phyloP scores from a whole-genome alignment of 176 grass and related monocot species.

The Hsuehochloa calcarea region DNA sequence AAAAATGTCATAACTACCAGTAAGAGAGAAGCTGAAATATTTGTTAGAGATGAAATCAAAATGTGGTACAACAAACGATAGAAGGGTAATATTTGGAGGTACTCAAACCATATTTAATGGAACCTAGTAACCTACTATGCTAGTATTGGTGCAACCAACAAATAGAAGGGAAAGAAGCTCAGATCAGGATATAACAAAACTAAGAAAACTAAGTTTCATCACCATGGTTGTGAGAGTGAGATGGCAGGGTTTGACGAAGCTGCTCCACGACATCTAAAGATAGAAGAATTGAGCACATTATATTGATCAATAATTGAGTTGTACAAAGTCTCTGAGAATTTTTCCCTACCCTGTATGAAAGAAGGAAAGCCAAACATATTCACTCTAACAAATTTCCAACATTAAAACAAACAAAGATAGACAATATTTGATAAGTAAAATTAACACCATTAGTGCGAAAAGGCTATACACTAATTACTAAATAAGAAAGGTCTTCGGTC shows the following conservation, averaged over 20 bases:
- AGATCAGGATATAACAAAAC: conserved; percentile 26
- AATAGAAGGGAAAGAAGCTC: conserved; percentile 26
- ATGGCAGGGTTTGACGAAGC: conserved; percentile 47
- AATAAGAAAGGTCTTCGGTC: neutral
- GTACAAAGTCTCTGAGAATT: conserved; percentile 60
- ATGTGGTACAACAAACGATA: neutral
- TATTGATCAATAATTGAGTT: conserved; percentile 68
- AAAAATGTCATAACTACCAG: neutral
- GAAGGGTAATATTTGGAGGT: neutral
- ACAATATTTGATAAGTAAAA: neutral
- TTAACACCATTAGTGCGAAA: neutral
- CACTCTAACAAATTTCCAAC: neutral
- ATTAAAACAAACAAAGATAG: conserved; percentile 16
- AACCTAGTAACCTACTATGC: neutral
- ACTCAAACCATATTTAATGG: neutral
- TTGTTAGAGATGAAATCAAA: neutral
- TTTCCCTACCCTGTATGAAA: conserved; percentile 59
- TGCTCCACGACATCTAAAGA: conserved; percentile 50
- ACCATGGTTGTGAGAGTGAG: conserved; percentile 87
- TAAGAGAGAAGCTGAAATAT: neutral
- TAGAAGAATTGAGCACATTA: conserved; percentile 70
- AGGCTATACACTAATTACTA: neutral
- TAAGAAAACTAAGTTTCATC: conserved; percentile 35
- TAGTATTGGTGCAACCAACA: conserved; percentile 28
- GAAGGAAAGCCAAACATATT: neutral